These are phyloP conservation scores for Chenopodium album DNA, from an alignment of 148 eudicot species.

Conservation along the genomic window DNA sequence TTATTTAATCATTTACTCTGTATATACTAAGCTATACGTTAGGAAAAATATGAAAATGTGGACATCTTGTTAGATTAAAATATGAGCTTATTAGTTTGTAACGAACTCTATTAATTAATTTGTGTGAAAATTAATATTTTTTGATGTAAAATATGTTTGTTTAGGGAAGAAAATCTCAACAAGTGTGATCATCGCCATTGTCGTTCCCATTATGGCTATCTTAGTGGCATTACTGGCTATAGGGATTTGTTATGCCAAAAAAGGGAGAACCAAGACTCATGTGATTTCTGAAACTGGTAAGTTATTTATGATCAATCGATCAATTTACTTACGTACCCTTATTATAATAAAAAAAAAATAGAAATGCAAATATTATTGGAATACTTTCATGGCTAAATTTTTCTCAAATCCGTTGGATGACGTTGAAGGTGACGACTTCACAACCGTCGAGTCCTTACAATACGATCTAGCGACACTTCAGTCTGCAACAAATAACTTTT, in stretches of 20 bases:
- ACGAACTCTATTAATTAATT: no score
- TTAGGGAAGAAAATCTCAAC: slow-evolving; percentile 16
- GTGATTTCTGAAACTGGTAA: slow-evolving; percentile 3
- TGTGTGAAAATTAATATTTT: no score
- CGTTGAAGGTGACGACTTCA: slow-evolving; percentile 14
- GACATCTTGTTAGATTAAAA: no score
- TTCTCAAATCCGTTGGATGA: no score
- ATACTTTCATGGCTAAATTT: background rate
- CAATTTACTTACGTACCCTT: background rate
- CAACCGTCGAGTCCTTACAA: slow-evolving; percentile 16
- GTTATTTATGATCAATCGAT: background rate
- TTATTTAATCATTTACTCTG: no score
- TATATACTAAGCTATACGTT: no score
- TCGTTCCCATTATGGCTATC: background rate
- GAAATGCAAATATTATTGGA: background rate
- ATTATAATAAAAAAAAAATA: background rate
- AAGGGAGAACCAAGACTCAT: background rate
- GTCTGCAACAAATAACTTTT: slow-evolving; percentile 21
- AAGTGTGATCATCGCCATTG: slow-evolving; percentile 13
- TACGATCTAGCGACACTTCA: slow-evolving; percentile 26
- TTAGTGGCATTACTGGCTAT: background rate
- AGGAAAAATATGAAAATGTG: no score
- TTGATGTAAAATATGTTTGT: background rate
- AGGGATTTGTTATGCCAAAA: background rate
- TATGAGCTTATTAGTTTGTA: no score